phyloP scores from a whole-genome alignment of 208 protist species.

The Acanthamoeba castellanii region DNA sequence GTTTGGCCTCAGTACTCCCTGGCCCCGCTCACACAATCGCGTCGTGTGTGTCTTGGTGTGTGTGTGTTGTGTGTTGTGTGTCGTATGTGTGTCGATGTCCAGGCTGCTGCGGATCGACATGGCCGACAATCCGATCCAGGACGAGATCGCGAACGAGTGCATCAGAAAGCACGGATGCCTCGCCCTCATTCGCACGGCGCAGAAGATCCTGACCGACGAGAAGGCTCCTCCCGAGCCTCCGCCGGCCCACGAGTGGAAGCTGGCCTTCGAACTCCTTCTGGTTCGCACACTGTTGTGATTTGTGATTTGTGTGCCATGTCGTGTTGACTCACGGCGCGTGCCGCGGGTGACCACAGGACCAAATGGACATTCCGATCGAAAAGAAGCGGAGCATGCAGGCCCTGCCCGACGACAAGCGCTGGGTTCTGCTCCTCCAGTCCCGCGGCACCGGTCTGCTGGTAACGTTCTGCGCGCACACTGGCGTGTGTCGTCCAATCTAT shows the following conservation, averaged over 20 bases:
- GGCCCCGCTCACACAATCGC: neutral
- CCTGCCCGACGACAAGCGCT: conserved; percentile 56
- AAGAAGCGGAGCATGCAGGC: conserved; percentile 63
- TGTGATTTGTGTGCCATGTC: neutral
- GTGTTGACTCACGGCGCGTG: neutral
- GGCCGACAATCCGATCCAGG: conserved; percentile 58
- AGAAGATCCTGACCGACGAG: conserved; percentile 65
- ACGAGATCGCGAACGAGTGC: neutral
- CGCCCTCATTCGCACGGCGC: conserved; percentile 22
- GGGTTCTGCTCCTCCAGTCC: conserved; percentile 70
- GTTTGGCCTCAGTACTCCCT: neutral
- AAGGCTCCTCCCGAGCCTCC: conserved; percentile 30
- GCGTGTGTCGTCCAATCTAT: neutral
- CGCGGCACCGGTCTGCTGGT: conserved; percentile 49
- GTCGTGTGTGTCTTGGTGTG: neutral
- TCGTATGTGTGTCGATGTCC: no score
- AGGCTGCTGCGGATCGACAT: conserved; percentile 61
- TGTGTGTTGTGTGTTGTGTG: neutral
- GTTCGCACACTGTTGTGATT: neutral
- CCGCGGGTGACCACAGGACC: neutral
- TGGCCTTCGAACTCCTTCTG: conserved; percentile 70
- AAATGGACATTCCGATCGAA: conserved; percentile 73
- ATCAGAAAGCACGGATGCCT: conserved; percentile 49
- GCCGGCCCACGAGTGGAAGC: conserved; percentile 60
- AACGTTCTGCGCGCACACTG: neutral